A percentile compares a stretch with the other conserved stretches of the same genome.
Conservation (phyloP, 306 rosid genomes). For the Gastrolobium bilobum region DNA sequence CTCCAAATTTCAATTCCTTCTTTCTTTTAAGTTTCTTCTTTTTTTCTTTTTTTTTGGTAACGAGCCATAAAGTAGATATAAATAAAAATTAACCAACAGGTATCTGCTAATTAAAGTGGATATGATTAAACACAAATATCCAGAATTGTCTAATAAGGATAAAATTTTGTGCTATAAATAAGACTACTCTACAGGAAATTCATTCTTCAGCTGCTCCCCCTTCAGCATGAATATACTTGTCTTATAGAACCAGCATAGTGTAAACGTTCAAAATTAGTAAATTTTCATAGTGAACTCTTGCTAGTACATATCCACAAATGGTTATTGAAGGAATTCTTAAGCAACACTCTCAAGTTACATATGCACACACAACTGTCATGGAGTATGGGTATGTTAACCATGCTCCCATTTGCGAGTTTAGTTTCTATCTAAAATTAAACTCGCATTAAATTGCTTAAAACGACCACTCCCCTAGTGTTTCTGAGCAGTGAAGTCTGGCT, state of each 20-base stretch:
- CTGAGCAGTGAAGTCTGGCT: constrained; percentile 68
- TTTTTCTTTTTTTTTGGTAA: not conserved
- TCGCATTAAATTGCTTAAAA: not conserved
- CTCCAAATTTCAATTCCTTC: not conserved
- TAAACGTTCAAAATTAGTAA: not conserved
- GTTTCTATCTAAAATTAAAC: not conserved
- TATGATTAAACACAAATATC: not conserved
- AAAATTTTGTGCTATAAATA: not conserved
- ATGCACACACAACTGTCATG: constrained; percentile 4
- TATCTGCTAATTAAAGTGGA: not conserved
- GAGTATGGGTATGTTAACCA: not conserved
- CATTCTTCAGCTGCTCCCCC: not conserved
- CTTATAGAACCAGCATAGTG: not conserved
- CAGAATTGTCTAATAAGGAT: not conserved
- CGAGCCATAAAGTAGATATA: not conserved
- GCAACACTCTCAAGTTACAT: not conserved
- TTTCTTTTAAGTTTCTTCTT: not conserved
- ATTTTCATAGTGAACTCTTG: not conserved
- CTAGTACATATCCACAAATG: not conserved
- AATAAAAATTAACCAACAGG: not conserved
- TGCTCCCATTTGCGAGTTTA: constrained; percentile 8
- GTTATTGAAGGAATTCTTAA: not conserved
- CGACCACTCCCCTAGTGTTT: constrained; percentile 3
- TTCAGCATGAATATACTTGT: not conserved
- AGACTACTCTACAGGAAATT: not conserved